A percentile compares a stretch with the other conserved stretches of the same genome.
Evolutionary conservation across 768 basidiomycete genomes (phyloP).

Genomic region (Hygrophoropsis aurantiaca): DNA sequence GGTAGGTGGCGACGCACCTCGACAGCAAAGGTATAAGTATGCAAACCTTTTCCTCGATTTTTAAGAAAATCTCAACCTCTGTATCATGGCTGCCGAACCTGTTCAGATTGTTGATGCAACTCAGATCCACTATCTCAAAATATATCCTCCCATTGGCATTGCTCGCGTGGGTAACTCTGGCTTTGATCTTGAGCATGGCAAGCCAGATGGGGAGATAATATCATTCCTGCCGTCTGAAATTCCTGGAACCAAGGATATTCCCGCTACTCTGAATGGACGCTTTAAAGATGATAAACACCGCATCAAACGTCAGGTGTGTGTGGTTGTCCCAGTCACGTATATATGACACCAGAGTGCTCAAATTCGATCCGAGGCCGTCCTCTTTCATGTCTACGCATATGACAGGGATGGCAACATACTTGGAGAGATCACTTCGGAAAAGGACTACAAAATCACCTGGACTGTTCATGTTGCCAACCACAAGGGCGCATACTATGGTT

Average conservation of each 20-base stretch:
- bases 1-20: background rate
- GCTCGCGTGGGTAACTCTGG: conserved; percentile 35
- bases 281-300: conserved; percentile 21
- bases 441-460: conserved; percentile 25
- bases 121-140: conserved; percentile 17
- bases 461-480: conserved; percentile 33
- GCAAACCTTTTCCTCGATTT: background rate
- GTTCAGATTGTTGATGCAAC: no score
- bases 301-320: conserved; percentile 30
- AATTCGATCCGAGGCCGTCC: conserved; percentile 22
- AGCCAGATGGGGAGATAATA: conserved; percentile 6
- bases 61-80: background rate
- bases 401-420: conserved; percentile 21
- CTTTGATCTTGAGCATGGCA: conserved; percentile 7
- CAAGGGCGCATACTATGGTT: conserved; percentile 21
- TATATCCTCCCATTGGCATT: conserved; percentile 35
- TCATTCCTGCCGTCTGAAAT: conserved; percentile 28
- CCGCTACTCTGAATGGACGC: conserved; percentile 2
- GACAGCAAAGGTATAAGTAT: background rate
- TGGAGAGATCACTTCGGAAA: conserved; percentile 25
- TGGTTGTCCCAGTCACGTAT: background rate
- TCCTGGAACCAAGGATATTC: conserved; percentile 22
- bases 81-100: background rate
- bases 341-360: background rate
- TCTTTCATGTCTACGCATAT: conserved; percentile 34